A percentile compares a stretch with the other conserved stretches of the same genome.
phyloP scores from a whole-genome alignment of 352 stramenopile genomes.

The Thalassiosira ordinaria region DNA sequence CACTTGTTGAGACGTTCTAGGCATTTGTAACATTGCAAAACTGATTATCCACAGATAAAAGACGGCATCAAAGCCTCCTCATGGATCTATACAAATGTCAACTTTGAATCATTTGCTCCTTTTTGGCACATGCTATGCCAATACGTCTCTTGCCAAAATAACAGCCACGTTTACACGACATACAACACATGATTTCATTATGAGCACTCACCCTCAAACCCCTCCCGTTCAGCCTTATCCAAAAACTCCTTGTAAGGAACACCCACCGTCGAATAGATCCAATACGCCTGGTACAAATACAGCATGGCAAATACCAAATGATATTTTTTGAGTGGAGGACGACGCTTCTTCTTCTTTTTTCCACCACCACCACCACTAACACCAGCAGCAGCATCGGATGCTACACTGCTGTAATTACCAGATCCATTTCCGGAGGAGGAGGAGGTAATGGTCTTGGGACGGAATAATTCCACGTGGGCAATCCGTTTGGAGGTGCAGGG shows the following conservation, averaged over 20 bases:
- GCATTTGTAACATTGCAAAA: no score
- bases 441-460: constrained; percentile 56
- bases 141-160: no score
- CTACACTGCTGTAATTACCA: neutral
- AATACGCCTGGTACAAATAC: constrained; percentile 66
- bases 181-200: no score
- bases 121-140: no score
- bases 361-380: neutral
- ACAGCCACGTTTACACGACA: no score
- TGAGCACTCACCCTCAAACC: constrained; percentile 76
- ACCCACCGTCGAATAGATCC: constrained; percentile 61
- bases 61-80: no score
- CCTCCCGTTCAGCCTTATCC: constrained; percentile 79
- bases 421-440: neutral
- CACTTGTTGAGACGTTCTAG: no score
- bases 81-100: no score
- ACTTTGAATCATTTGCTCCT: no score
- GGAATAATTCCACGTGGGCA: constrained; percentile 60
- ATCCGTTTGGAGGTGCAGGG: constrained; percentile 70
- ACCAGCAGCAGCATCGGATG: neutral
- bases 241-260: constrained; percentile 79
- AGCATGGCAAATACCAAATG: constrained; percentile 67
- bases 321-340: constrained; percentile 38
- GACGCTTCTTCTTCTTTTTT: neutral
- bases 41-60: no score